Evolutionary conservation across 768 basidiomycete species (phyloP), one percentile per base, ranked within the genome.

Genomic region (Auricularia heimuer): DNA sequence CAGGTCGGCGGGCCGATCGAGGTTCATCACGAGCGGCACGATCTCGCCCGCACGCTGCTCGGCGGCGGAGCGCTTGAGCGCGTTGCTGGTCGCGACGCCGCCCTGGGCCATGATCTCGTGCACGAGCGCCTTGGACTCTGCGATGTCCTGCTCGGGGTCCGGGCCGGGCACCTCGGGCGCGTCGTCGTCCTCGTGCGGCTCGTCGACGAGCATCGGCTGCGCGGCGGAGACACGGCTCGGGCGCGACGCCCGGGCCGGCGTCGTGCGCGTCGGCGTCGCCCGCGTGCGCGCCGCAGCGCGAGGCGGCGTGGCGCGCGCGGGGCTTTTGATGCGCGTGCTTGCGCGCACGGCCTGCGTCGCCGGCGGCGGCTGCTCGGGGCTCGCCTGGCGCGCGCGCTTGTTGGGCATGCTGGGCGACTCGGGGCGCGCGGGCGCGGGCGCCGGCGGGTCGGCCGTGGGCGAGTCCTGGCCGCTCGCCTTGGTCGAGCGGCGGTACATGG

Each of bases 81-180:
- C 34, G 65, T 69, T 67, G 36, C 71, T 70, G 61, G 70, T 60
- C 29, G 14, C 14, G 4, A 24, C 56, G 56, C 67, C 82, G 21
- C 87, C 79, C 73, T 88, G 80, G 1, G 82, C 82, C 71, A 89
- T 92, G 67, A 95, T 74, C 62, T 82, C 80, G 47, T 83, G 81
- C 62, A 94, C 90, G 71, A 95, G 74, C 70, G 85, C 85, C 74
- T 85, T 84, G 75, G 93, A 90, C 70, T 92, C 90, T 37, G 78
- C 79, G 54, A 95, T 81, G 73, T 93, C 92, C 69, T 87, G 80
- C 4, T 81, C 82, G 72, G 90, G 80, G 70, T 86, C 83, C 24
- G 83, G 80, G 36, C 82, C 84, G 1, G 85, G 82, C 2, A 88
- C 77, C 60, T 75, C 71, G 18, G 72, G 66, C 34, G 81, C 78